Evolutionary conservation across 345 rosid genomes (phyloP).

Genomic region (Anastatica hierochuntica): DNA sequence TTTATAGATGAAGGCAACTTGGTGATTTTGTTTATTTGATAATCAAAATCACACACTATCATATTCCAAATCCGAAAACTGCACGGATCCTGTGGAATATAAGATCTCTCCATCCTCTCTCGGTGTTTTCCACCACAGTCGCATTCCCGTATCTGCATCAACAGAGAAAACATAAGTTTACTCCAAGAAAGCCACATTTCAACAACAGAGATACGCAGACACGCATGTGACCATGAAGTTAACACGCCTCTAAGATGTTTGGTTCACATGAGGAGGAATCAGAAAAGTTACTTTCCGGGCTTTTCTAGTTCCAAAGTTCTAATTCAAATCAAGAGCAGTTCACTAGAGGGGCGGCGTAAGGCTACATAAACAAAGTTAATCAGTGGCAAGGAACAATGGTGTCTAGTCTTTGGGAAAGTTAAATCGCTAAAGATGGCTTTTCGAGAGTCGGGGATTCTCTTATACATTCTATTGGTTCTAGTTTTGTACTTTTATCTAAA

Average conservation of each 20-base stretch:
- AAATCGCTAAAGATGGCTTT: neutral
- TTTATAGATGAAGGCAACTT: no score
- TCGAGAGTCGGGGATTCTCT: neutral
- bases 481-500: no score
- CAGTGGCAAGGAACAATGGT: neutral
- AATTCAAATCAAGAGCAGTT: neutral
- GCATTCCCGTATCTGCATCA: conserved; percentile 85
- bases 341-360: no score
- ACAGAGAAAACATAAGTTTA: conserved; percentile 1
- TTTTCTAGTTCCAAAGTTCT: neutral
- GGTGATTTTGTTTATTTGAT: no score
- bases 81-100: conserved; percentile 85
- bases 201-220: neutral
- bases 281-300: neutral
- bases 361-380: no score
- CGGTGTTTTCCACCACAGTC: conserved; percentile 86
- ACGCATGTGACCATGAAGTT: neutral
- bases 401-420: neutral
- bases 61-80: conserved; percentile 79
- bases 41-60: no score
- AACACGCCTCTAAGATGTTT: neutral
- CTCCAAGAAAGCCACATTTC: neutral
- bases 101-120: conserved; percentile 94
- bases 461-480: no score
- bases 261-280: neutral